These are phyloP conservation scores for Colletotrichum incanum DNA, from an alignment of 2,329 filamentous ascomycete genomes.

Conservation along the genomic window DNA sequence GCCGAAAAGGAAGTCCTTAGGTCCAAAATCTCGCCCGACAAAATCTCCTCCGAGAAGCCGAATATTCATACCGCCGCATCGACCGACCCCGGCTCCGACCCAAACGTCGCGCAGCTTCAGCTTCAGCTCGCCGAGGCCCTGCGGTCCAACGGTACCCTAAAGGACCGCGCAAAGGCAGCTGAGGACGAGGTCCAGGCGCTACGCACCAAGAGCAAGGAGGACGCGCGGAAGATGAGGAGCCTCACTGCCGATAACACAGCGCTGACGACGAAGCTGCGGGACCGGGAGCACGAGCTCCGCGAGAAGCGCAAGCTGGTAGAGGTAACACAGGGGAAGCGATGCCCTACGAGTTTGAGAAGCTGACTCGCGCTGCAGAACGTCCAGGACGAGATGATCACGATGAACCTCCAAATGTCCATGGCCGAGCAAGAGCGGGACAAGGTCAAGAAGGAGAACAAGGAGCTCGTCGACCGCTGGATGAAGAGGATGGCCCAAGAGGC, in stretches of 20 bases:
- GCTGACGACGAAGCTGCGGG: slow-evolving; percentile 78
- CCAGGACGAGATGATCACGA: slow-evolving; percentile 91
- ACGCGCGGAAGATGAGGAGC: slow-evolving; percentile 72
- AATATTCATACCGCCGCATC: slow-evolving; percentile 2
- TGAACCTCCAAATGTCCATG: slow-evolving; percentile 91
- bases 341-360: neutral
- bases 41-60: slow-evolving; percentile 46
- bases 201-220: slow-evolving; percentile 72
- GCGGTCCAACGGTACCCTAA: slow-evolving; percentile 78
- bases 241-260: slow-evolving; percentile 75
- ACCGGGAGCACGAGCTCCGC: slow-evolving; percentile 87
- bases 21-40: slow-evolving; percentile 48
- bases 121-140: slow-evolving; percentile 84
- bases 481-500: slow-evolving; percentile 88
- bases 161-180: slow-evolving; percentile 73
- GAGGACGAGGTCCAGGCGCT: slow-evolving; percentile 76
- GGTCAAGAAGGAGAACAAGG: slow-evolving; percentile 86
- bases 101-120: slow-evolving; percentile 66
- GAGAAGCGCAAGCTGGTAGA: slow-evolving; percentile 89
- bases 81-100: slow-evolving; percentile 48
- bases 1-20: slow-evolving; percentile 67
- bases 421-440: slow-evolving; percentile 82
- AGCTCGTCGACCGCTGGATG: slow-evolving; percentile 94
- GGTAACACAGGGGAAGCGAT: slow-evolving; percentile 55
- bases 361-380: slow-evolving; percentile 70